phyloP scores from a whole-genome alignment of 1,284 basidiomycete genomes.

The Pseudozyma pruni region DNA sequence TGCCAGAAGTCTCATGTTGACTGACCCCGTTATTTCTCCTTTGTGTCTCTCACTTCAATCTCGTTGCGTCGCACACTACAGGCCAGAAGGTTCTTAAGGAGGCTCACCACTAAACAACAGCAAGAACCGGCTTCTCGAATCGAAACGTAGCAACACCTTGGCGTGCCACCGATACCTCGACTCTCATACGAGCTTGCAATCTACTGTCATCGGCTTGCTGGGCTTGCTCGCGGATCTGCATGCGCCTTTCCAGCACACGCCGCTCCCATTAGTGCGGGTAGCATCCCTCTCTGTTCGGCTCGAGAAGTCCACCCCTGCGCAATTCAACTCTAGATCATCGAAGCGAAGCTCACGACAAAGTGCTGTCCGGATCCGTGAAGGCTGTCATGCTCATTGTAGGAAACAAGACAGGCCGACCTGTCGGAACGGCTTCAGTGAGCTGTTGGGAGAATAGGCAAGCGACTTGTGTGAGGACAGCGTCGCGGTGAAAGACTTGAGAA shows the following conservation, averaged over 20 bases:
- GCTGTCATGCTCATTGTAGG: no score
- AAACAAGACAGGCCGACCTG: no score
- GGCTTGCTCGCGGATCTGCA: no score
- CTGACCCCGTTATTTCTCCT: background rate
- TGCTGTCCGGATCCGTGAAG: no score
- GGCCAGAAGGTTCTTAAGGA: constrained; percentile 55
- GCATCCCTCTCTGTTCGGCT: background rate
- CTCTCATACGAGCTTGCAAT: no score
- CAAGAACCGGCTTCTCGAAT: background rate
- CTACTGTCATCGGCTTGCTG: no score
- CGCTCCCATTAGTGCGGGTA: background rate
- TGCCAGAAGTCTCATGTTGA: background rate
- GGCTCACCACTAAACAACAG: constrained; percentile 45
- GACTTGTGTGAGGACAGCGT: no score
- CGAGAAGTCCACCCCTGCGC: constrained; percentile 4
- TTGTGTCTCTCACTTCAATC: background rate
- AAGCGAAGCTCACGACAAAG: background rate
- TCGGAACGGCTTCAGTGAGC: no score
- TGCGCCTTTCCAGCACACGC: background rate
- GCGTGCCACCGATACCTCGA: no score
- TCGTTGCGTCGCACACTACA: constrained; percentile 11
- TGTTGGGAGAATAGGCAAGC: no score
- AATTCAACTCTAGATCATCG: constrained; percentile 23
- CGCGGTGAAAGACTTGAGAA: no score
- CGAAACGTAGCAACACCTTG: no score